phyloP scores from a whole-genome alignment of 345 rosid genomes.

The Salix viminalis region DNA sequence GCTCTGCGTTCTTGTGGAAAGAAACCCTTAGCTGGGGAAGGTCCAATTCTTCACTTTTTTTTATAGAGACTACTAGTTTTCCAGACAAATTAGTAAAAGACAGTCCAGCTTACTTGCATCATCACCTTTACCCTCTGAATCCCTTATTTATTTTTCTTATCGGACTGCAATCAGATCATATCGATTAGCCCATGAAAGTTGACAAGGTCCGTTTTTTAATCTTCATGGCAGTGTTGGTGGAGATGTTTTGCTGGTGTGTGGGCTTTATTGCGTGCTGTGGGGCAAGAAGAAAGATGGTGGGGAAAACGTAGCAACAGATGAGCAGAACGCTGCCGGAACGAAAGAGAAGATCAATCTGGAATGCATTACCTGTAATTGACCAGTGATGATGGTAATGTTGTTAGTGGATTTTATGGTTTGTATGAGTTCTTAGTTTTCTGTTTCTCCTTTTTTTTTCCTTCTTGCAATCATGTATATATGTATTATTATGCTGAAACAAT shows the following conservation, averaged over 20 bases:
- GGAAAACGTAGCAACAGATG: constrained; percentile 1
- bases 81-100: neutral
- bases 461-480: neutral
- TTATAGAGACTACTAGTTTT: neutral
- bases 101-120: neutral
- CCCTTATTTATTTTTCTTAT: neutral
- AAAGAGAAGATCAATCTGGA: constrained; percentile 35
- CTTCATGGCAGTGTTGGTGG: constrained; percentile 56
- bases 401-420: neutral
- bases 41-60: constrained; percentile 14
- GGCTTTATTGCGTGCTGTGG: constrained; percentile 78
- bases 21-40: constrained; percentile 74
- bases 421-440: neutral
- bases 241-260: constrained; percentile 62
- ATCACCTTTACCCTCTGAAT: neutral
- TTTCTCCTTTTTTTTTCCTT: neutral
- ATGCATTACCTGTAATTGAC: constrained; percentile 24
- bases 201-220: neutral
- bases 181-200: neutral
- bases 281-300: constrained; percentile 63
- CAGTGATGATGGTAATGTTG: neutral
- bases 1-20: constrained; percentile 65
- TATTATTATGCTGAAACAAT: neutral
- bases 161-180: neutral
- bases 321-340: constrained; percentile 19